Evolutionary conservation across 495 filamentous ascomycete genomes (phyloP).

Genomic region (Daldinia childiae): DNA sequence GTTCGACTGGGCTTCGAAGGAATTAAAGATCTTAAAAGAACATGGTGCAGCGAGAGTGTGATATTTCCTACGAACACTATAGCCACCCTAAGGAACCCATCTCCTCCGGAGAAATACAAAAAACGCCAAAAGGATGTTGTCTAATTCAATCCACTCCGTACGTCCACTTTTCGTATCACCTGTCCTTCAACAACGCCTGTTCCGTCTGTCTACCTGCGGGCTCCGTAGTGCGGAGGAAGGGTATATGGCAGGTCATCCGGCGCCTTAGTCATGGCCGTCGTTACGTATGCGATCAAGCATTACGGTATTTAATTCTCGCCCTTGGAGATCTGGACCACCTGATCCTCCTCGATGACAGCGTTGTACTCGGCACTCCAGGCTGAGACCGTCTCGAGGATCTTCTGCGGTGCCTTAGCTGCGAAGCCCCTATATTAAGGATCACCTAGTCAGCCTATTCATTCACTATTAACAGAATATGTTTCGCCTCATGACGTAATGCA

Average conservation of each 20-base stretch:
- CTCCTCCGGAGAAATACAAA: conserved; percentile 7
- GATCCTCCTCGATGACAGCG: conserved; percentile 79
- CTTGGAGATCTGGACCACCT: conserved; percentile 59
- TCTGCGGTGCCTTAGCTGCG: conserved; percentile 73
- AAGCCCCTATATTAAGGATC: conserved; percentile 67
- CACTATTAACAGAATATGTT: background rate
- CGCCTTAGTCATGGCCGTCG: background rate
- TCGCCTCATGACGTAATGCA: background rate
- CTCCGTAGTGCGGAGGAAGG: conserved; percentile 22
- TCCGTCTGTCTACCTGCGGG: conserved; percentile 14
- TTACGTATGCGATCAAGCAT: background rate
- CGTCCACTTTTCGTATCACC: conserved; percentile 18
- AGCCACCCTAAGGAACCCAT: conserved; percentile 11
- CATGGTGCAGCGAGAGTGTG: conserved; percentile 9
- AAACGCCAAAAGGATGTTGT: conserved; percentile 30
- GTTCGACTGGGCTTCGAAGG: background rate
- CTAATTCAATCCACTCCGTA: conserved; percentile 17
- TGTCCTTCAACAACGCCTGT: conserved; percentile 13
- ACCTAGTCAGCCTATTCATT: conserved; percentile 8
- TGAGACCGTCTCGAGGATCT: conserved; percentile 74
- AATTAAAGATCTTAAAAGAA: background rate
- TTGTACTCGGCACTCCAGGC: conserved; percentile 70
- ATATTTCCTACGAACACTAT: conserved; percentile 28
- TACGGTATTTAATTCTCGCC: conserved; percentile 16
- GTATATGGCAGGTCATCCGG: conserved; percentile 35